These are phyloP conservation scores for Neurospora africana DNA, from an alignment of 495 filamentous ascomycete genomes.

Conservation along the genomic window DNA sequence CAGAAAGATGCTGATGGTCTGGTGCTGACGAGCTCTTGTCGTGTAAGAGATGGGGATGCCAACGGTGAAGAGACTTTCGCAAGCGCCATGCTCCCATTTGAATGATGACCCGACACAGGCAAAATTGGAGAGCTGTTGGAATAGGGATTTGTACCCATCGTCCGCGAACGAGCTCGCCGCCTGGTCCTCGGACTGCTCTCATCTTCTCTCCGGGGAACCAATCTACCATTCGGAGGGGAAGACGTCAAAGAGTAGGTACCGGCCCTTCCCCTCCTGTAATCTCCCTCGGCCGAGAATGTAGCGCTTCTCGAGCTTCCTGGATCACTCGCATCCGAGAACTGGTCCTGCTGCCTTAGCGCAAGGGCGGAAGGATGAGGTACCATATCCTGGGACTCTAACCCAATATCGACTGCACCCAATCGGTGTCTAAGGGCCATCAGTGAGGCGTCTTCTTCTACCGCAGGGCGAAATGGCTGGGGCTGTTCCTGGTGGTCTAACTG, in stretches of 20 bases:
- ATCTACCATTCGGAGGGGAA: conserved; percentile 17
- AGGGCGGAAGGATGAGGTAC: not conserved
- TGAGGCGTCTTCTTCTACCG: not conserved
- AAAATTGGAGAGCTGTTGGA: conserved; percentile 5
- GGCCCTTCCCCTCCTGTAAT: conserved; percentile 13
- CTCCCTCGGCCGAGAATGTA: conserved; percentile 23
- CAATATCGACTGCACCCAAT: not conserved
- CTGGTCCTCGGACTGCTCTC: conserved; percentile 10
- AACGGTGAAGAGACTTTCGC: conserved; percentile 15
- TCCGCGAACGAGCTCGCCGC: conserved; percentile 11
- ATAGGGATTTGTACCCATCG: conserved; percentile 13
- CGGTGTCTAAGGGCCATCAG: not conserved
- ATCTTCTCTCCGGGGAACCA: conserved; percentile 9
- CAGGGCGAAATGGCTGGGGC: not conserved
- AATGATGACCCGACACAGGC: conserved; percentile 1
- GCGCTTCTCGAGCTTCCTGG: conserved; percentile 23
- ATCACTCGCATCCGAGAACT: conserved; percentile 7
- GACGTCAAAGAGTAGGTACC: conserved; percentile 21
- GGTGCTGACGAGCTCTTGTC: conserved; percentile 12
- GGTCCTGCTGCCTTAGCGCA: conserved; percentile 1
- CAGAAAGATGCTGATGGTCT: conserved; percentile 15
- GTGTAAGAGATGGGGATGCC: conserved; percentile 7
- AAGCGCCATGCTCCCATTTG: conserved; percentile 5
- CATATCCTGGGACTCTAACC: not conserved
- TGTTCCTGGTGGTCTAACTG: not conserved